These are phyloP conservation scores for Ricinus communis DNA, from an alignment of 345 rosid genomes.

Conservation along the genomic window DNA sequence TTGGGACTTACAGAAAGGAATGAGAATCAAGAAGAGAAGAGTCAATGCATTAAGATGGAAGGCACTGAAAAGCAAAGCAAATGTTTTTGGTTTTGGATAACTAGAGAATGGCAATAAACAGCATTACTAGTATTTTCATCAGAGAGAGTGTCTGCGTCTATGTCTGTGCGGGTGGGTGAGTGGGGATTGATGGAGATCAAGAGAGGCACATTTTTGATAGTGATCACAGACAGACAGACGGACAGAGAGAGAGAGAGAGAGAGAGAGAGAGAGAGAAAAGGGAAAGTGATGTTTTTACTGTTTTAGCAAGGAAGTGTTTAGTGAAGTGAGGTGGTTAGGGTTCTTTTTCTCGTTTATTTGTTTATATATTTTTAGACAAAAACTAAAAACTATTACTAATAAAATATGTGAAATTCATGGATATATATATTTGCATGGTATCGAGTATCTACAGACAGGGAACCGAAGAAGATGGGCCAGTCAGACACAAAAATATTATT, in stretches of 20 bases:
- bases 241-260: neutral
- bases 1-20: neutral
- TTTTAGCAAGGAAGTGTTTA: neutral
- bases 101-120: neutral
- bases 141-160: neutral
- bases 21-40: neutral
- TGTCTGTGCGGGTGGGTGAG: neutral
- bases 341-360: conserved; percentile 2
- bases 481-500: neutral
- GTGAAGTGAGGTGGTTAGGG: conserved; percentile 28
- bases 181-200: neutral
- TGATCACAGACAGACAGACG: neutral
- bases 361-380: neutral
- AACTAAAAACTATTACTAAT: no score
- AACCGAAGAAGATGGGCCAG: conserved; percentile 22
- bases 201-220: conserved; percentile 16
- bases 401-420: neutral
- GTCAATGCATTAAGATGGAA: conserved; percentile 7
- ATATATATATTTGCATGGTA: no score
- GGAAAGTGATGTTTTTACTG: conserved; percentile 14
- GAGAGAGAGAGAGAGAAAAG: conserved; percentile 4
- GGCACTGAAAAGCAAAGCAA: neutral
- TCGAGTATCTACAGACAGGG: conserved; percentile 16
- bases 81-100: neutral
- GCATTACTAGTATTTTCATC: neutral